phyloP scores from a whole-genome alignment of 768 basidiomycete species.

The Mycena amicta region DNA sequence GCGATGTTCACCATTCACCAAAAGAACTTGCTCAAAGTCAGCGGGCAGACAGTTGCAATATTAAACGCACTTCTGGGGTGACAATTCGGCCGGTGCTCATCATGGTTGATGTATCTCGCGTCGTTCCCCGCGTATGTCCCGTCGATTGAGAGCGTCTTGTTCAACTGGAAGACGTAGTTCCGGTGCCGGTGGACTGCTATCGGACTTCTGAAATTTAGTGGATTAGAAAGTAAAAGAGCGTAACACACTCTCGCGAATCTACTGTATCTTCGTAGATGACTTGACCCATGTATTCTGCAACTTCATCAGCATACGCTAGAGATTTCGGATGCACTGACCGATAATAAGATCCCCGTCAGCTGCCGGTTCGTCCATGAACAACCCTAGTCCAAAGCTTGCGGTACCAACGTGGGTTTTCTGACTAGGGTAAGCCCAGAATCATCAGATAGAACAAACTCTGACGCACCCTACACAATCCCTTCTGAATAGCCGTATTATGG shows the following conservation, averaged over 20 bases:
- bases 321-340: constrained; percentile 45
- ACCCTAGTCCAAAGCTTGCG: constrained; percentile 55
- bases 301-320: neutral
- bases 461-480: constrained; percentile 45
- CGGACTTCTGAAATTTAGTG: constrained; percentile 32
- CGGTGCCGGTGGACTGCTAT: constrained; percentile 51
- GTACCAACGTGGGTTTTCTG: constrained; percentile 47
- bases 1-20: constrained; percentile 69
- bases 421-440: neutral
- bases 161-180: constrained; percentile 65
- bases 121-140: constrained; percentile 58
- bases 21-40: constrained; percentile 38
- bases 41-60: neutral
- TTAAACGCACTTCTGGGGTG: constrained; percentile 42
- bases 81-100: constrained; percentile 43
- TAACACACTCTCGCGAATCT: constrained; percentile 52
- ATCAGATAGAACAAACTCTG: neutral
- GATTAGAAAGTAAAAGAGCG: neutral
- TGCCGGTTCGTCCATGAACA: constrained; percentile 50
- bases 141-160: constrained; percentile 53
- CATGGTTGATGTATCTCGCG: constrained; percentile 73
- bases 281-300: constrained; percentile 70
- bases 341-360: constrained; percentile 49
- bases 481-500: constrained; percentile 53
- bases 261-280: constrained; percentile 52